Evolutionary conservation across 108 stramenopile genomes (phyloP).

Genomic region (Pseudonitzschia delicatissima): DNA sequence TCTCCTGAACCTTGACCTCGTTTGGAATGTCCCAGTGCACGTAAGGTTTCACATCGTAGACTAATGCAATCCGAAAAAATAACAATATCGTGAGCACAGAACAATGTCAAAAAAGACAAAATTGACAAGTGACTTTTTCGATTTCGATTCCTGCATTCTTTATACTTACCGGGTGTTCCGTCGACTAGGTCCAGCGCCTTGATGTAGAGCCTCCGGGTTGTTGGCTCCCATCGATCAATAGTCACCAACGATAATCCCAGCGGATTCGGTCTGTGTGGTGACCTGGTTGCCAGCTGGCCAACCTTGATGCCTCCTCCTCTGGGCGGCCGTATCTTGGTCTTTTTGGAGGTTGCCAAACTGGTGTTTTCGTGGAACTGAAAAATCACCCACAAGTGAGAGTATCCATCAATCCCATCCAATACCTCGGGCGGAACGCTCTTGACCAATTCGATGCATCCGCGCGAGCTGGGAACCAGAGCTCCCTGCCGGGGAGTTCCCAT

Average conservation of each 20-base stretch:
- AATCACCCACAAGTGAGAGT: conserved; percentile 91
- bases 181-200: conserved; percentile 83
- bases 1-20: conserved; percentile 13
- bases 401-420: conserved; percentile 70
- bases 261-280: conserved; percentile 95
- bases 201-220: conserved; percentile 51
- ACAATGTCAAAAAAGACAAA: conserved; percentile 3
- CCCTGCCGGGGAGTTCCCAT: conserved; percentile 89
- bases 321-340: conserved; percentile 79
- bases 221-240: conserved; percentile 56
- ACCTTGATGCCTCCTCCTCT: conserved; percentile 77
- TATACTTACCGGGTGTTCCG: conserved; percentile 64
- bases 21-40: conserved; percentile 83
- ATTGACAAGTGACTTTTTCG: background rate
- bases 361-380: conserved; percentile 98
- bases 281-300: conserved; percentile 90
- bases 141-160: no score
- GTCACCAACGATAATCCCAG: conserved; percentile 88
- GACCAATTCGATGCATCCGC: conserved; percentile 61
- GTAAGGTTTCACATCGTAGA: conserved; percentile 92
- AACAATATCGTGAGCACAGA: background rate
- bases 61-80: background rate
- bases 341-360: conserved; percentile 43
- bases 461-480: conserved; percentile 58
- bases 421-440: conserved; percentile 49